phyloP scores from a whole-genome alignment of 805 yeast species.

The Yamadazyma olivae region DNA sequence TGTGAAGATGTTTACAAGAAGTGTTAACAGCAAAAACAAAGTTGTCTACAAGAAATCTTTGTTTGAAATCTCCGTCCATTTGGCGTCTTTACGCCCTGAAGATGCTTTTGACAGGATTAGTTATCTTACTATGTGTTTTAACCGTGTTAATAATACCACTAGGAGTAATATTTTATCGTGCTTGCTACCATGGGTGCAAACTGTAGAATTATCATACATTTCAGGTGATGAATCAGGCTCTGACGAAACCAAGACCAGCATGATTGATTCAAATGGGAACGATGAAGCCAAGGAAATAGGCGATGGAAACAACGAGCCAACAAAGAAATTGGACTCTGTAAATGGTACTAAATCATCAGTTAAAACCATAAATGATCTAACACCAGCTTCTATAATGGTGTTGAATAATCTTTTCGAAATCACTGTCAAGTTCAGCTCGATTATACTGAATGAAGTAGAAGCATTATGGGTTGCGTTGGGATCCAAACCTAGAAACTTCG shows the following conservation, averaged over 20 bases:
- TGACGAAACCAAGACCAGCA: not conserved
- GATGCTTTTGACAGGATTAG: conserved; percentile 64
- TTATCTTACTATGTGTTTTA: conserved; percentile 66
- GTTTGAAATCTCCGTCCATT: conserved; percentile 70
- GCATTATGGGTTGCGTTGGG: conserved; percentile 96
- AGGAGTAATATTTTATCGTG: conserved; percentile 79
- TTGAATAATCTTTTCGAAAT: conserved; percentile 79
- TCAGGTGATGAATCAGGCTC: not conserved
- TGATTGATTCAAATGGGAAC: not conserved
- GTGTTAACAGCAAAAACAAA: conserved; percentile 70
- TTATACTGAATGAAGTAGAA: conserved; percentile 82
- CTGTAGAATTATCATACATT: conserved; percentile 51
- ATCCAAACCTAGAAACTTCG: conserved; percentile 63
- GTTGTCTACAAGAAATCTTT: conserved; percentile 86
- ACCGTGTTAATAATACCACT: conserved; percentile 51
- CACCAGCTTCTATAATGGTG: conserved; percentile 55
- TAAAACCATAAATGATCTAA: conserved; percentile 14
- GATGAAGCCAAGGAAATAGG: conserved; percentile 7
- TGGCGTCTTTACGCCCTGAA: conserved; percentile 59
- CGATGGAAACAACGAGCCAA: not conserved
- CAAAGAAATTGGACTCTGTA: not conserved
- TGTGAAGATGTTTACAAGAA: conserved; percentile 56
- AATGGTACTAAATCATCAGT: not conserved
- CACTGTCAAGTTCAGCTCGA: conserved; percentile 71
- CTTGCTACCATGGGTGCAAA: conserved; percentile 89